Evolutionary conservation across 2,329 filamentous ascomycete genomes (phyloP).

Genomic region (Verticillium klebahnii): DNA sequence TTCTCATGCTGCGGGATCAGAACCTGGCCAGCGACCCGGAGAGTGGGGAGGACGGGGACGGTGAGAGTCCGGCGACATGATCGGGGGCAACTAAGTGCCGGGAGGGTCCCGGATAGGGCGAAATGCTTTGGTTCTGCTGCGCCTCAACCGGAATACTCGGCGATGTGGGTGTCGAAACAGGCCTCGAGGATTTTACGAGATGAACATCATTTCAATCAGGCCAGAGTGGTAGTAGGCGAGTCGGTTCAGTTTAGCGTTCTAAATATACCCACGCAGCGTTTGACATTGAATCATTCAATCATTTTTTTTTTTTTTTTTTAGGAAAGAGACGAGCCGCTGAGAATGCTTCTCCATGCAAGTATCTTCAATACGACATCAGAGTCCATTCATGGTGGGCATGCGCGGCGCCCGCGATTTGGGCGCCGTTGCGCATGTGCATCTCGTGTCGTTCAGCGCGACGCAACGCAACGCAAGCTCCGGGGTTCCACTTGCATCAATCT

Average conservation of each 20-base stretch:
- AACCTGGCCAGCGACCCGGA: conserved; percentile 40
- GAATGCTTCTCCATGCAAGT: too few relatives aligned
- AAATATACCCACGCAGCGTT: not conserved
- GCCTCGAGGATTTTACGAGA: not conserved
- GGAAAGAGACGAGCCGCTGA: not conserved
- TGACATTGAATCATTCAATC: not conserved
- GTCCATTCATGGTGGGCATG: not conserved
- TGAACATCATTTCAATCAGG: not conserved
- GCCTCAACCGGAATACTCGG: not conserved
- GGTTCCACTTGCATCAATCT: not conserved
- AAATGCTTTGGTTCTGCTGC: not conserved
- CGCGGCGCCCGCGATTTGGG: not conserved
- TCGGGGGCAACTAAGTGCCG: not conserved
- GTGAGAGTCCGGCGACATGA: conserved; percentile 2
- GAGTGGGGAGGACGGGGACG: conserved; percentile 13
- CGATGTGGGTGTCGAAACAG: not conserved
- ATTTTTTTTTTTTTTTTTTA: not conserved
- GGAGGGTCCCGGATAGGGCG: not conserved
- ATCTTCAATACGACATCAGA: too few relatives aligned
- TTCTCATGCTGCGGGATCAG: conserved; percentile 38
- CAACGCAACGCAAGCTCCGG: not conserved
- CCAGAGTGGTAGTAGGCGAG: not conserved
- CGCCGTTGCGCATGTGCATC: not conserved
- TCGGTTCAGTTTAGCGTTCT: not conserved
- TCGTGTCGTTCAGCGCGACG: not conserved